Conservation (phyloP, 2,329 filamentous ascomycete genomes). For the Ophiostoma piceae region DNA sequence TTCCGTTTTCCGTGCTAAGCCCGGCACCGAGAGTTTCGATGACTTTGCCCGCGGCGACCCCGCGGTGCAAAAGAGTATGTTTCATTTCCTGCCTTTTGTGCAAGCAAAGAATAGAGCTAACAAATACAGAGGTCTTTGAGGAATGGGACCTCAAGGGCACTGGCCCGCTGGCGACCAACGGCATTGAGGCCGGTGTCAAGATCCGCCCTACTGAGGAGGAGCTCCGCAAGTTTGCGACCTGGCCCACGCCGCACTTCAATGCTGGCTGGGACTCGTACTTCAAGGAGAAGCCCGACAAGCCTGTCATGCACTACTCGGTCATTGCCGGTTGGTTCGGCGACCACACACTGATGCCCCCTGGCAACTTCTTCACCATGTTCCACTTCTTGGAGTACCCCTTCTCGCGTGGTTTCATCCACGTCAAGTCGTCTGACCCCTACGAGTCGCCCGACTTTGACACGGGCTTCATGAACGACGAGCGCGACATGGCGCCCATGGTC, state of each 20-base stretch:
- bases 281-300: slow-evolving; percentile 78
- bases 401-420: slow-evolving; percentile 66
- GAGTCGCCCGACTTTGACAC: slow-evolving; percentile 72
- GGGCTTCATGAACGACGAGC: slow-evolving; percentile 80
- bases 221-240: slow-evolving; percentile 61
- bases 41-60: slow-evolving; percentile 72
- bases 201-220: slow-evolving; percentile 65
- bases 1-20: slow-evolving; percentile 65
- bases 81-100: too few species aligned
- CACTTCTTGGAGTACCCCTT: slow-evolving; percentile 75
- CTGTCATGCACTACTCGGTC: slow-evolving; percentile 78
- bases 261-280: slow-evolving; percentile 77
- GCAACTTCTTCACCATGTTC: slow-evolving; percentile 81
- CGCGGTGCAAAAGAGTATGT: slow-evolving; percentile 59
- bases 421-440: slow-evolving; percentile 66
- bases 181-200: slow-evolving; percentile 76
- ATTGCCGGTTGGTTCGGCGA: slow-evolving; percentile 63
- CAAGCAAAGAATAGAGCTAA: neutral
- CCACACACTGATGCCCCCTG: slow-evolving; percentile 61
- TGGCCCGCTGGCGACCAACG: slow-evolving; percentile 70
- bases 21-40: slow-evolving; percentile 71
- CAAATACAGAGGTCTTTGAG: slow-evolving; percentile 54
- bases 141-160: slow-evolving; percentile 78
- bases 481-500: slow-evolving; percentile 79
- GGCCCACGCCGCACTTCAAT: slow-evolving; percentile 70